phyloP scores from a whole-genome alignment of 1,139 yeast genomes.

The Lizanozyma gosingica region DNA sequence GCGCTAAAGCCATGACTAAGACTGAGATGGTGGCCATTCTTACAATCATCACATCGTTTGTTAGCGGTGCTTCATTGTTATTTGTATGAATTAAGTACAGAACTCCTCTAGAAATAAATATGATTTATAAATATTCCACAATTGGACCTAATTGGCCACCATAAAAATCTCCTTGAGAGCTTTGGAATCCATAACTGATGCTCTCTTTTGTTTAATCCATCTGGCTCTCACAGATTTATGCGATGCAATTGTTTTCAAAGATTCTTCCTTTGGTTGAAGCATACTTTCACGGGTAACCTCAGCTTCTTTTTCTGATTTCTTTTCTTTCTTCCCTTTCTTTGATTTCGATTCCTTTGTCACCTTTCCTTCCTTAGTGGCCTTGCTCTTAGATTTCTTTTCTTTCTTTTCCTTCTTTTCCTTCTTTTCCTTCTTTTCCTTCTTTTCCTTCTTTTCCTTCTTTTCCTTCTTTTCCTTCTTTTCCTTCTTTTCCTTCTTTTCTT shows the following conservation, averaged over 20 bases:
- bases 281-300: constrained; percentile 26
- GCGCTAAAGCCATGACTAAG: constrained; percentile 3
- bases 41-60: not conserved
- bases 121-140: constrained; percentile 18
- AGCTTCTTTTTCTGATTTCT: constrained; percentile 2
- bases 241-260: constrained; percentile 36
- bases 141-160: constrained; percentile 47
- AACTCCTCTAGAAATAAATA: no score
- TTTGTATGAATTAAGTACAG: not conserved
- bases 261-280: constrained; percentile 24
- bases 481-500: constrained; percentile 17
- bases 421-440: constrained; percentile 21
- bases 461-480: constrained; percentile 15
- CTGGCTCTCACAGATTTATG: constrained; percentile 74
- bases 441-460: constrained; percentile 21
- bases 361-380: constrained; percentile 12
- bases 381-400: constrained; percentile 14
- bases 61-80: constrained; percentile 4
- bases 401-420: constrained; percentile 17
- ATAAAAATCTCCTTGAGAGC: constrained; percentile 88
- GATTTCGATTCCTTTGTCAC: constrained; percentile 4
- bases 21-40: constrained; percentile 6
- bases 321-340: constrained; percentile 4
- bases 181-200: constrained; percentile 82
- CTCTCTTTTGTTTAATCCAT: constrained; percentile 83